These are phyloP conservation scores for Saccharomycopsis fodiens DNA, from an alignment of 805 yeast species.

Conservation along the genomic window DNA sequence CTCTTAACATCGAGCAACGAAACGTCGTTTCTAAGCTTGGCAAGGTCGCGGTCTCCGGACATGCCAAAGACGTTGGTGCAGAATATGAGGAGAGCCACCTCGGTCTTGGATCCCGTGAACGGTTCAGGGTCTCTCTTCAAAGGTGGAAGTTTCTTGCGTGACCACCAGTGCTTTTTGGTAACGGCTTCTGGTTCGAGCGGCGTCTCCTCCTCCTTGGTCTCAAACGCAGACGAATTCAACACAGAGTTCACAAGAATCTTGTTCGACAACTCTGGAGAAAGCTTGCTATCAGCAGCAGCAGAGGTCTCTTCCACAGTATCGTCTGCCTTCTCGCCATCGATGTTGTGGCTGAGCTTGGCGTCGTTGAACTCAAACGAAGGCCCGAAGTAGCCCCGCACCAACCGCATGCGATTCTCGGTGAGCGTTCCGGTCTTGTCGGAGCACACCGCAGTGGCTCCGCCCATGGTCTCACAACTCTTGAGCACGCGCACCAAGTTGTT, in stretches of 20 bases:
- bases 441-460: constrained; percentile 94
- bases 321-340: constrained; percentile 17
- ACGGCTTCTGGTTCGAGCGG: constrained; percentile 17
- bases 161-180: constrained; percentile 25
- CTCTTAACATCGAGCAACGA: constrained; percentile 28
- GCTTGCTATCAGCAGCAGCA: constrained; percentile 15
- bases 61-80: constrained; percentile 52
- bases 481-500: constrained; percentile 92
- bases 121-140: constrained; percentile 37
- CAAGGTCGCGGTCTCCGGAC: constrained; percentile 37
- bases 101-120: constrained; percentile 90
- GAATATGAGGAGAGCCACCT: constrained; percentile 71
- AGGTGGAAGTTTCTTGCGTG: constrained; percentile 13
- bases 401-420: constrained; percentile 89
- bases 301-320: constrained; percentile 19
- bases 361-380: constrained; percentile 44
- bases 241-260: constrained; percentile 49
- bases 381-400: constrained; percentile 72
- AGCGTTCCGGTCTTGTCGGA: constrained; percentile 97
- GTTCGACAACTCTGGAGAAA: constrained; percentile 16
- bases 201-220: constrained; percentile 36
- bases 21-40: constrained; percentile 33
- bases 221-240: constrained; percentile 87
- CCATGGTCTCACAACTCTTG: constrained; percentile 96
- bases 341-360: constrained; percentile 18